phyloP scores from a whole-genome alignment of 2,329 filamentous ascomycete genomes.

The Aspergillus jensenii region DNA sequence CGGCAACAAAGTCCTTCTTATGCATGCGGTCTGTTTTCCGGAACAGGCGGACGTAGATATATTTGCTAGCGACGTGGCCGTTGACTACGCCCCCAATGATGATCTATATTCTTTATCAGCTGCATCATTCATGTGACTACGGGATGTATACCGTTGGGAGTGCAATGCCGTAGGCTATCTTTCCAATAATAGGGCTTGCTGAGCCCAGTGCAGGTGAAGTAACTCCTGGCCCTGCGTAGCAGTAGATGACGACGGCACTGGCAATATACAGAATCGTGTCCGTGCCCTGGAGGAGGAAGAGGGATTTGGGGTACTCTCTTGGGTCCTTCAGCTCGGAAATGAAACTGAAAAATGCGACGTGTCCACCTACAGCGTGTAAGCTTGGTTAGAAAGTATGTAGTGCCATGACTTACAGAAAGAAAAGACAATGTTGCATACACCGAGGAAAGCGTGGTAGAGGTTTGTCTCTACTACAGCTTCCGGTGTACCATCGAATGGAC shows the following conservation, averaged over 20 bases:
- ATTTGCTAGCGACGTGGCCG: constrained; percentile 65
- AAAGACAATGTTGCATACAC: constrained; percentile 68
- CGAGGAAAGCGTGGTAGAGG: constrained; percentile 58
- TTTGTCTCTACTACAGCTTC: constrained; percentile 44
- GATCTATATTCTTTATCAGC: constrained; percentile 48
- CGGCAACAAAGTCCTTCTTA: constrained; percentile 52
- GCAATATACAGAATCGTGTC: constrained; percentile 65
- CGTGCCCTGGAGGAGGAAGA: constrained; percentile 60
- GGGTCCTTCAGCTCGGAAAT: constrained; percentile 65
- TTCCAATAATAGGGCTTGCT: constrained; percentile 56
- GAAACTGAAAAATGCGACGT: constrained; percentile 68
- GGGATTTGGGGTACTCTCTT: constrained; percentile 60
- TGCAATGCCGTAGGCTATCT: constrained; percentile 67
- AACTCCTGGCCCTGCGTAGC: constrained; percentile 62
- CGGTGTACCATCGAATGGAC: constrained; percentile 38
- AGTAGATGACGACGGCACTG: constrained; percentile 67
- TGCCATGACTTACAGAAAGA: constrained; percentile 59
- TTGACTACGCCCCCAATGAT: constrained; percentile 71
- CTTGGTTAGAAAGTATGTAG: constrained; percentile 58
- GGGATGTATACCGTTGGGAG: constrained; percentile 54
- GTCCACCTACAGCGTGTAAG: constrained; percentile 44
- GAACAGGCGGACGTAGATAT: constrained; percentile 65
- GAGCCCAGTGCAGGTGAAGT: constrained; percentile 67
- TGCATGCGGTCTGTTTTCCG: constrained; percentile 58
- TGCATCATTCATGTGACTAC: neutral